Evolutionary conservation across 495 filamentous ascomycete genomes (phyloP), one percentile per base, ranked within the genome.

Genomic region (Gamarada debralockiae): DNA sequence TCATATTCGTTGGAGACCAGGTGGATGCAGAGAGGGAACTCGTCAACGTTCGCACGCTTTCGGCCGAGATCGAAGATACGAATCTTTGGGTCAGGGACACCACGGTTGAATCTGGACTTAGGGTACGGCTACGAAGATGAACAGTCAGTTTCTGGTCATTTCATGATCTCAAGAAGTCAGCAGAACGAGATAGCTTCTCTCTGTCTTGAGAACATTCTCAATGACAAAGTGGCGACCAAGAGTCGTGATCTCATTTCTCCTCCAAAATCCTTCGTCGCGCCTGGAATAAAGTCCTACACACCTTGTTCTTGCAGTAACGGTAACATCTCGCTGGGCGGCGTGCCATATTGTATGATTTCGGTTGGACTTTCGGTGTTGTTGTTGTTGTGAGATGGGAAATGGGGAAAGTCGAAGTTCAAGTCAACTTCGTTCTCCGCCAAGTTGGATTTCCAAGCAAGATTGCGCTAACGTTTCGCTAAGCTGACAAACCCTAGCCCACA

Each of bases 221-320:
- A 22, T 2, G 50, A 9, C n/a, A 33, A 9, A 8, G 52, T 49
- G 45, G 52, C 45, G 52, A 50, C 21, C 37, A 21, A 15, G 17
- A 13, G 13, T 31, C 3, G 37, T 14, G 21, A 12, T 2, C 20
- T 22, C 21, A 41, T 50, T 50, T 24, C 51, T 42, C 2, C 37
- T 44, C 37, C 43, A 34, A 52, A 53, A 42, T 34, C 22, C 25
- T 23, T 27, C 22, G 34, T n/a, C 29, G 23, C 18, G 31, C 39
- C 55, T 10, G 21, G 21, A 44, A 53, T 48, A 14, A 22, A 18
- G 57, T 34, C 18, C 37, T 55, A 80, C 85, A 75, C 72, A 93
- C 89, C 92, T 96, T 96, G 86, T 97, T 97, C 90, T 97, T 97
- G 90, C 93, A 98, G 85, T 98, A 98, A 74, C 93, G 91, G 85